Percentiles rank a stretch among this genome's conserved stretches.
phyloP scores from a whole-genome alignment of 352 stramenopile genomes.

The Phytopythium montanum region DNA sequence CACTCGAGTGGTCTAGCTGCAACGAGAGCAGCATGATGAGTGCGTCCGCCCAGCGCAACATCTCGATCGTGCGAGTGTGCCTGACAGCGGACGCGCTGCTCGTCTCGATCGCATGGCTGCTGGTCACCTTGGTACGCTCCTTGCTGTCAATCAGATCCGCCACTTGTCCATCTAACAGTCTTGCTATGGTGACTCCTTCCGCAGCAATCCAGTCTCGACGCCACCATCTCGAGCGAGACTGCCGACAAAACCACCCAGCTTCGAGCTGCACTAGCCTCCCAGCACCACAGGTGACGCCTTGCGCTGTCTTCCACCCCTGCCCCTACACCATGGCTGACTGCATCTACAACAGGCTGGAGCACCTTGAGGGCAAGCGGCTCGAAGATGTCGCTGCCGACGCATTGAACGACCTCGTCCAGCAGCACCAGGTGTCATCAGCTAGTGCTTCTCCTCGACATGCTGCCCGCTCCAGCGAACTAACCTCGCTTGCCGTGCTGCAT shows the following conservation, averaged over 20 bases:
- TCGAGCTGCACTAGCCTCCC: neutral
- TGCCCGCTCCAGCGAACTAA: neutral
- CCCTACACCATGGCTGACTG: neutral
- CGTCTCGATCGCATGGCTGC: conserved; percentile 43
- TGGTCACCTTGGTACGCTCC: conserved; percentile 40
- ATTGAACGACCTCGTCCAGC: conserved; percentile 56
- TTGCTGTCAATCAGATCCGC: neutral
- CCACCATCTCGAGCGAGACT: neutral
- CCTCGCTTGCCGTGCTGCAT: neutral
- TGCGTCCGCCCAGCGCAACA: conserved; percentile 16
- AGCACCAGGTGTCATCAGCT: conserved; percentile 34
- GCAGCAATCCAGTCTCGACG: conserved; percentile 1
- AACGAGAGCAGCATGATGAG: conserved; percentile 13
- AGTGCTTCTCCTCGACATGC: neutral
- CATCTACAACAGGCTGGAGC: conserved; percentile 24
- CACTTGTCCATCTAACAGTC: neutral
- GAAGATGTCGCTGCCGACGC: conserved; percentile 27
- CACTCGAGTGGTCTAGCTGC: conserved; percentile 13
- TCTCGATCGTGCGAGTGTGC: conserved; percentile 26
- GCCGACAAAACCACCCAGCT: neutral
- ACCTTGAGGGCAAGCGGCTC: conserved; percentile 37
- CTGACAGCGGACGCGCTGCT: conserved; percentile 37
- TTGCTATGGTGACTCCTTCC: neutral
- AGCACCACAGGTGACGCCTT: neutral
- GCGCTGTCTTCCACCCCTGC: neutral